A percentile compares a stretch with the other conserved stretches of the same genome.
phyloP scores from a whole-genome alignment of 2,329 filamentous ascomycete species.

The Arthroderma uncinatum region DNA sequence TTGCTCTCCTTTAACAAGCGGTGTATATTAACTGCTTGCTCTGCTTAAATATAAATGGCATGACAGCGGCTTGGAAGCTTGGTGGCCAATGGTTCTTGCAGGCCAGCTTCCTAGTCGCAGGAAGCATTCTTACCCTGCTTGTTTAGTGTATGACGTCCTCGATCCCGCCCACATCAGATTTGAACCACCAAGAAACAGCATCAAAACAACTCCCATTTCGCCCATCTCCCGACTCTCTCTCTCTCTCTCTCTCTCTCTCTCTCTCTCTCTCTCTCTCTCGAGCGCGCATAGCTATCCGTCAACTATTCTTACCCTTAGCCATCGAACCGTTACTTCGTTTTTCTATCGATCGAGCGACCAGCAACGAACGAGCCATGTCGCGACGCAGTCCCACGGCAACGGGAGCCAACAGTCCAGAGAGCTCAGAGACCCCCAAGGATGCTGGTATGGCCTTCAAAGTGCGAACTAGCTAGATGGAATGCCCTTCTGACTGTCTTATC shows the following conservation, averaged over 20 bases:
- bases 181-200: not conserved
- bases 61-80: not conserved
- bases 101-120: not conserved
- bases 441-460: conserved; percentile 7
- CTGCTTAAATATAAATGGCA: not conserved
- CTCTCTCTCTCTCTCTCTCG: not conserved
- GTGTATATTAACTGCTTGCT: not conserved
- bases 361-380: conserved; percentile 10
- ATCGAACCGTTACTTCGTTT: not conserved
- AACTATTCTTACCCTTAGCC: not conserved
- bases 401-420: conserved; percentile 1
- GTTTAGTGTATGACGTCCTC: conserved; percentile 2
- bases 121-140: not conserved
- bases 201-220: not conserved
- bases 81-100: not conserved
- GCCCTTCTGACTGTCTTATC: not conserved
- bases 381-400: conserved; percentile 11
- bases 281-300: not conserved
- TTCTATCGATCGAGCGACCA: not conserved
- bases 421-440: conserved; percentile 7
- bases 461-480: not conserved
- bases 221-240: not conserved
- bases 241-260: not conserved
- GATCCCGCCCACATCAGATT: not conserved
- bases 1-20: not conserved